phyloP scores from a whole-genome alignment of 1,284 basidiomycete species.

The Marasmius fiardii region DNA sequence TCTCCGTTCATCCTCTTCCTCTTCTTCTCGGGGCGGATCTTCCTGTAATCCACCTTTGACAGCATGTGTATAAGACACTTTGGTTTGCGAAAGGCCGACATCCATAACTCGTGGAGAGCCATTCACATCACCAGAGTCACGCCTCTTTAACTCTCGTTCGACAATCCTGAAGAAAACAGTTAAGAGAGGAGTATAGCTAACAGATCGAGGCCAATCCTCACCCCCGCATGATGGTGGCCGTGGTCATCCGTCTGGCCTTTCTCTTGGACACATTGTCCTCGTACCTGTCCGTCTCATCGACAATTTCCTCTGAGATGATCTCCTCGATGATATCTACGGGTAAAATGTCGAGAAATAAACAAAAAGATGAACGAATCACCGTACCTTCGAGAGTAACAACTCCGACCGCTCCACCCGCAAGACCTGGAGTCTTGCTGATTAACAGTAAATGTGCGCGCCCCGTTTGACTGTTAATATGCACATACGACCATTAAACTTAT shows the following conservation, averaged over 20 bases:
- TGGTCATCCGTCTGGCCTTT: constrained; percentile 67
- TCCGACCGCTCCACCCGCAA: constrained; percentile 77
- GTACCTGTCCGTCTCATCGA: constrained; percentile 88
- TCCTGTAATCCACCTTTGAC: not conserved
- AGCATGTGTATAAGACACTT: not conserved
- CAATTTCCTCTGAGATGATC: constrained; percentile 85
- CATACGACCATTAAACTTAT: not conserved
- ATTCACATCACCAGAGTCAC: constrained; percentile 12
- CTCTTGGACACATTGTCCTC: constrained; percentile 82
- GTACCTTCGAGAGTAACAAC: constrained; percentile 78
- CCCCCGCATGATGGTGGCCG: constrained; percentile 80
- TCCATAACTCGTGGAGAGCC: not conserved
- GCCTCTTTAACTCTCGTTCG: constrained; percentile 24
- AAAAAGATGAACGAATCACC: constrained; percentile 8
- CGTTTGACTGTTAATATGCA: constrained; percentile 67
- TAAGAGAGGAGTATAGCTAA: not conserved
- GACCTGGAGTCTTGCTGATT: constrained; percentile 81
- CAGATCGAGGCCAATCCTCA: constrained; percentile 26
- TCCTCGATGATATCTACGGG: constrained; percentile 40
- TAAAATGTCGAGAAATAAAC: not conserved
- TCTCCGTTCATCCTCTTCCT: not conserved
- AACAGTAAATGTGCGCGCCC: constrained; percentile 92
- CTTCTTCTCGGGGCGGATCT: not conserved
- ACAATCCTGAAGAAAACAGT: constrained; percentile 26
- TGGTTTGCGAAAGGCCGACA: not conserved